phyloP scores from a whole-genome alignment of 139 green algal species.

The Microglena sp. region DNA sequence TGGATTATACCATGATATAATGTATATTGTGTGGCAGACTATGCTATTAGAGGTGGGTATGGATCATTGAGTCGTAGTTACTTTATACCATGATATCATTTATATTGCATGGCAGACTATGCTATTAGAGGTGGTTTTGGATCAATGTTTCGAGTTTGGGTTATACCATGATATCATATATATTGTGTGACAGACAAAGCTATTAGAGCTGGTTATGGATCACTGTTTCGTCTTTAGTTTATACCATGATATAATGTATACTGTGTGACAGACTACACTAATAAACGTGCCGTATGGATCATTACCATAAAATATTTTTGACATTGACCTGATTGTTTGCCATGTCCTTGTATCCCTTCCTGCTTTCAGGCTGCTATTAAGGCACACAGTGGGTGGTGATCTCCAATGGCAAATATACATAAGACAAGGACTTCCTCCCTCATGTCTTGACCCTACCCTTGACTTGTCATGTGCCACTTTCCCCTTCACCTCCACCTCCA shows the following conservation, averaged over 20 bases:
- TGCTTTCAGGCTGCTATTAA: conserved; percentile 44
- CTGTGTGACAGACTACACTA: no score
- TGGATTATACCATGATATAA: neutral
- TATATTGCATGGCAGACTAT: neutral
- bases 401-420: conserved; percentile 81
- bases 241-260: no score
- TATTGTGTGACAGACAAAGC: no score
- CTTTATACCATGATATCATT: neutral
- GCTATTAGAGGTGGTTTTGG: neutral
- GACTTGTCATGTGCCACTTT: no score
- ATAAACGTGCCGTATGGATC: no score
- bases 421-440: conserved; percentile 43
- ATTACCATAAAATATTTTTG: no score
- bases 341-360: neutral
- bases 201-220: no score
- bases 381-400: conserved; percentile 61
- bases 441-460: conserved; percentile 17
- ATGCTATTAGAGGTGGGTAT: neutral
- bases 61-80: neutral
- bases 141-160: neutral
- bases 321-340: neutral
- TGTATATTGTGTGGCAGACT: neutral
- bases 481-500: no score
- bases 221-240: no score
- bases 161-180: no score